phyloP scores from a whole-genome alignment of 73 alveolate genomes.

The Loxodes magnus region DNA sequence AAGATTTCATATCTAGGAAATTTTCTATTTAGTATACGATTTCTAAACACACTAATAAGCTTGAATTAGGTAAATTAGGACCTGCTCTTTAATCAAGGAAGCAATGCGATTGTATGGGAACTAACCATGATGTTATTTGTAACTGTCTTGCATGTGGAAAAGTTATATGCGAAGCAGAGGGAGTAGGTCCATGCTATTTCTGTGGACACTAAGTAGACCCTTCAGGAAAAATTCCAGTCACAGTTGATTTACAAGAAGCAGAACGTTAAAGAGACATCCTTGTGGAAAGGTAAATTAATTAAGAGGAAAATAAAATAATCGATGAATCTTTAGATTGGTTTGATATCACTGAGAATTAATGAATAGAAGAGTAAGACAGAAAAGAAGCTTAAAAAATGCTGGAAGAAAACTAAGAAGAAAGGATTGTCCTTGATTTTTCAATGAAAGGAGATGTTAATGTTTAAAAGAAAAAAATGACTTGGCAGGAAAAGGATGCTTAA shows the following conservation, averaged over 20 bases:
- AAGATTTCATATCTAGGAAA: too few relatives aligned
- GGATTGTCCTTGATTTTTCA: too few relatives aligned
- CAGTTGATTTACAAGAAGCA: slow-evolving; percentile 43
- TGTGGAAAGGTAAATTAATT: slow-evolving; percentile 50
- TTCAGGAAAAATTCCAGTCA: slow-evolving; percentile 19
- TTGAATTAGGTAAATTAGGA: too few relatives aligned
- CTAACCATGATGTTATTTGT: slow-evolving; percentile 64
- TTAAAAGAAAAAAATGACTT: background rate
- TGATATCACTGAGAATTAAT: slow-evolving; percentile 70
- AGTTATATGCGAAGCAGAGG: slow-evolving; percentile 74
- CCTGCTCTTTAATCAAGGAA: slow-evolving; percentile 18
- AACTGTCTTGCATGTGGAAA: slow-evolving; percentile 81
- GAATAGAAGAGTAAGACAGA: slow-evolving; percentile 68
- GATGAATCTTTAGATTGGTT: slow-evolving; percentile 82
- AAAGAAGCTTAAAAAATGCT: slow-evolving; percentile 53
- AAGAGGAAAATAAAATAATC: slow-evolving; percentile 42
- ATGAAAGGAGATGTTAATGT: background rate
- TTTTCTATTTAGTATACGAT: too few relatives aligned
- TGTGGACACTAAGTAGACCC: slow-evolving; percentile 70
- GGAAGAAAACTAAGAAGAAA: slow-evolving; percentile 38
- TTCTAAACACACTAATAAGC: too few relatives aligned
- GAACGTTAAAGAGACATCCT: slow-evolving; percentile 55
- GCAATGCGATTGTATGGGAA: slow-evolving; percentile 73
- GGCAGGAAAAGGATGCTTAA: background rate
- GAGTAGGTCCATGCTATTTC: slow-evolving; percentile 70